These are phyloP conservation scores for Quercus robur DNA, from an alignment of 306 rosid genomes.

Conservation along the genomic window DNA sequence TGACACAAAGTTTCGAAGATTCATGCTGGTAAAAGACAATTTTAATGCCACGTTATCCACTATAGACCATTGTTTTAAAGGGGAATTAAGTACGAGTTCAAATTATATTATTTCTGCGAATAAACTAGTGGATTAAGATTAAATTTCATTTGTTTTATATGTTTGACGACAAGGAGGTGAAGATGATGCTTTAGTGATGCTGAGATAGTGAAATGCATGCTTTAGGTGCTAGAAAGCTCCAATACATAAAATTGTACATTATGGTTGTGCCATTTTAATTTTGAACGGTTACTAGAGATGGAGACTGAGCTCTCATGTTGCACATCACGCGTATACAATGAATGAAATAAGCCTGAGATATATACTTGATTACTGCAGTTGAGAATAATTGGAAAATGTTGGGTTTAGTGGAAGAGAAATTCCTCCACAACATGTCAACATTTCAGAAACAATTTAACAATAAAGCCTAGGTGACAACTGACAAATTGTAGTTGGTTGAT, in stretches of 20 bases:
- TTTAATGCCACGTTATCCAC: too few relatives aligned
- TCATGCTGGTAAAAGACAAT: slow-evolving; percentile 28
- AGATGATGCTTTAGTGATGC: slow-evolving; percentile 1
- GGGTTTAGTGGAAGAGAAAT: background rate
- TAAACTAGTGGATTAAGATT: background rate
- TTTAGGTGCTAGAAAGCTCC: slow-evolving; percentile 20
- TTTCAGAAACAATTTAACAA: too few relatives aligned
- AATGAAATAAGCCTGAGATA: too few relatives aligned
- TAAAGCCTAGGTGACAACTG: too few relatives aligned
- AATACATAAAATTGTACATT: slow-evolving; percentile 12
- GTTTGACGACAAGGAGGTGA: background rate
- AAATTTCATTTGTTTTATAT: background rate
- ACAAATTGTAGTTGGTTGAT: too few relatives aligned
- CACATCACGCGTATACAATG: background rate
- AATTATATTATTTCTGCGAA: background rate
- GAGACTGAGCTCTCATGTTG: slow-evolving; percentile 8
- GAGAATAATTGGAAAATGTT: background rate
- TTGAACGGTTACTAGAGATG: background rate
- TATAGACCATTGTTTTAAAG: background rate
- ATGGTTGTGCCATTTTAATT: slow-evolving; percentile 22
- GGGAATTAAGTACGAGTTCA: background rate
- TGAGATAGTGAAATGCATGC: background rate
- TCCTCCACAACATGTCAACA: too few relatives aligned
- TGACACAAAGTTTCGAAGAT: slow-evolving; percentile 9
- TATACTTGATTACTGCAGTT: background rate